Evolutionary conservation across 164 flowering plant species (phyloP).

Genomic region (Vitis vinifera): ASM3070453v1 NC_081822.1:22674501-22675000

Average conservation of each 20-base stretch:
- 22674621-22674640: constrained; percentile 77
- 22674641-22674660: constrained; percentile 90
- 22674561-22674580: not conserved
- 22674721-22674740: not conserved
- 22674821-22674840: constrained; percentile 92
- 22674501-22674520: not conserved
- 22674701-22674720: not conserved
- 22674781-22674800: constrained; percentile 89
- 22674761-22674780: constrained; percentile 97
- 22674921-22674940: not conserved
- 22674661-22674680: constrained; percentile 93
- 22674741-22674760: constrained; percentile 23
- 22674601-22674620: constrained; percentile 79
- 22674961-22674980: not conserved
- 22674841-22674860: constrained; percentile 90
- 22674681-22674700: constrained; percentile 75
- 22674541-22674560: not conserved
- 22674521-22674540: not conserved
- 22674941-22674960: not conserved
- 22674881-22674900: constrained; percentile 69
- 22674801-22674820: constrained; percentile 95
- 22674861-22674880: constrained; percentile 81
- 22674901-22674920: constrained; percentile 74
- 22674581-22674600: constrained; percentile 8
- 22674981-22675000: not conserved